Percentiles rank a stretch among this genome's conserved stretches.
Conservation (phyloP, 2,329 filamentous ascomycete species). For the Penicillium paneum region DNA sequence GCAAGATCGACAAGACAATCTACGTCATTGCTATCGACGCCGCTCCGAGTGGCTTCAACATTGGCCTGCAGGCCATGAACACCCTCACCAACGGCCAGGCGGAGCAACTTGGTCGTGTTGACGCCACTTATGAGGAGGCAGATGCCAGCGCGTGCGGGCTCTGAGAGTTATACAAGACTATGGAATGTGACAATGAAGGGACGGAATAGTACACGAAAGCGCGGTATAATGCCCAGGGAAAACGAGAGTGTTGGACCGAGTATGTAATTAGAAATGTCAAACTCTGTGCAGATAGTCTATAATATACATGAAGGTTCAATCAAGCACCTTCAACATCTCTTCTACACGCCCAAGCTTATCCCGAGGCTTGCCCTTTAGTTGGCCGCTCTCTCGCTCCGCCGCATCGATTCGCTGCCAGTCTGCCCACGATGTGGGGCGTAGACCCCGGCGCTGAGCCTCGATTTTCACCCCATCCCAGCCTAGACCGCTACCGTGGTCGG, state of each 20-base stretch:
- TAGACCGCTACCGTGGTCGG: constrained; percentile 40
- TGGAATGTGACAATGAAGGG: neutral
- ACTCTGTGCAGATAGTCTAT: constrained; percentile 1
- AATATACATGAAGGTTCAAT: constrained; percentile 16
- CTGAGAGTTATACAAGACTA: neutral
- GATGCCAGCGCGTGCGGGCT: constrained; percentile 14
- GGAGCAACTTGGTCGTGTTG: constrained; percentile 43
- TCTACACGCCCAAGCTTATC: constrained; percentile 61
- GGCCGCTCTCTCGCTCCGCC: constrained; percentile 68
- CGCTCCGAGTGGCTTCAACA: constrained; percentile 47
- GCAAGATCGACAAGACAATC: constrained; percentile 40
- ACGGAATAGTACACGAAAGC: neutral
- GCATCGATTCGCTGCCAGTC: constrained; percentile 84
- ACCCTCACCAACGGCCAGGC: constrained; percentile 48
- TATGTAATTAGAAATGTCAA: neutral
- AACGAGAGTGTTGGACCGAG: neutral
- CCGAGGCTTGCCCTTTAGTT: constrained; percentile 67
- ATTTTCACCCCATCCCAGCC: constrained; percentile 76
- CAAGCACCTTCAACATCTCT: constrained; percentile 55
- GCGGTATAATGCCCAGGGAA: neutral
- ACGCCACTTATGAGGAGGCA: constrained; percentile 28
- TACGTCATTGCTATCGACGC: constrained; percentile 51
- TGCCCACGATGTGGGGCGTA: constrained; percentile 70
- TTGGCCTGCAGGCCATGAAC: constrained; percentile 50
- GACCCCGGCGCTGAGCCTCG: constrained; percentile 55